phyloP scores from a whole-genome alignment of 2,329 filamentous ascomycete species.

The Pezicula radicicola region DNA sequence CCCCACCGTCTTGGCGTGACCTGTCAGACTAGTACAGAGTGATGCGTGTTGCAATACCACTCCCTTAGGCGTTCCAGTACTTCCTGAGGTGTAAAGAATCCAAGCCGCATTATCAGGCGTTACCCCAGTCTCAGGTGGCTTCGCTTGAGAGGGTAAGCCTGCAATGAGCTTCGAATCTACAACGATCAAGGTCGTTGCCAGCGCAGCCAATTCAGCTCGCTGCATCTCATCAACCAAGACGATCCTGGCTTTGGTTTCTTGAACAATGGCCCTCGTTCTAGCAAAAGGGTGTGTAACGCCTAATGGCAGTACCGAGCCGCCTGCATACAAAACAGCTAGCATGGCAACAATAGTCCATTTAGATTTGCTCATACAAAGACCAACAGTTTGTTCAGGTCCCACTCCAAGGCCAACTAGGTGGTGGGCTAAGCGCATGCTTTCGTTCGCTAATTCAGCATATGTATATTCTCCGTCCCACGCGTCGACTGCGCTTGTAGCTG shows the following conservation, averaged over 20 bases:
- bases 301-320: slow-evolving; percentile 12
- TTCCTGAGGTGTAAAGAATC: slow-evolving; percentile 14
- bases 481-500: slow-evolving; percentile 7
- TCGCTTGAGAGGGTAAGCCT: background rate
- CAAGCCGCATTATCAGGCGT: slow-evolving; percentile 7
- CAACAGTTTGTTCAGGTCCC: slow-evolving; percentile 11
- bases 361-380: slow-evolving; percentile 20
- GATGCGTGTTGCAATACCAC: slow-evolving; percentile 11
- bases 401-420: slow-evolving; percentile 7
- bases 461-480: slow-evolving; percentile 9
- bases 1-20: slow-evolving; percentile 3
- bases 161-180: slow-evolving; percentile 1
- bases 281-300: slow-evolving; percentile 7
- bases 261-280: background rate
- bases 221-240: slow-evolving; percentile 1
- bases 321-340: slow-evolving; percentile 24
- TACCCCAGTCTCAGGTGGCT: background rate
- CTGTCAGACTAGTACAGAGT: slow-evolving; percentile 2
- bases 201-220: background rate
- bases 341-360: slow-evolving; percentile 22
- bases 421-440: slow-evolving; percentile 4
- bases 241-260: slow-evolving; percentile 1
- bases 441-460: slow-evolving; percentile 7
- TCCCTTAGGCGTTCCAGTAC: slow-evolving; percentile 13
- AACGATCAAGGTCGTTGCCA: background rate